phyloP scores from a whole-genome alignment of 495 filamentous ascomycete species.

The Pyrenula aspistea region DNA sequence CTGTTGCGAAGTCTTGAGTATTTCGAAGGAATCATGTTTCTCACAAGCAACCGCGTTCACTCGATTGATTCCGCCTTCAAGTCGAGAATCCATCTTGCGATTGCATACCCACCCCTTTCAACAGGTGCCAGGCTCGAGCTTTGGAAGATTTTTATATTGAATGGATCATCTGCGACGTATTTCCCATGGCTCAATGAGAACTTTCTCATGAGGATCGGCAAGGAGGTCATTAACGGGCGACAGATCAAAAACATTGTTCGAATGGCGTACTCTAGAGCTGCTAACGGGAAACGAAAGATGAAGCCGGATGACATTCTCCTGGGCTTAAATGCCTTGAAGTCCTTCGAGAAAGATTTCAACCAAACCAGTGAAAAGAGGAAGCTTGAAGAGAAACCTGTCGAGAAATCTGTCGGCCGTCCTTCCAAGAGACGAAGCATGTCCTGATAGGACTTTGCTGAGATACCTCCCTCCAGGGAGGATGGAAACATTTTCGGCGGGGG shows the following conservation, averaged over 20 bases:
- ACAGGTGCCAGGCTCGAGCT: slow-evolving; percentile 13
- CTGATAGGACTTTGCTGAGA: too few relatives aligned
- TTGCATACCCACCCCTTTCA: slow-evolving; percentile 19
- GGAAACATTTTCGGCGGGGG: too few relatives aligned
- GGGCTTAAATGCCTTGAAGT: too few relatives aligned
- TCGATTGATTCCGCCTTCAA: slow-evolving; percentile 38
- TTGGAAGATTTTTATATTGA: slow-evolving; percentile 24
- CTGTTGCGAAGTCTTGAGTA: neutral
- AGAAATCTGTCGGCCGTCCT: too few relatives aligned
- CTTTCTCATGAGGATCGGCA: slow-evolving; percentile 10
- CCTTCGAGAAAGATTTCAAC: too few relatives aligned
- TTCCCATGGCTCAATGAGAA: slow-evolving; percentile 10
- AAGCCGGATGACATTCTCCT: too few relatives aligned
- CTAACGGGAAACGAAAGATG: too few relatives aligned
- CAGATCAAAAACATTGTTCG: slow-evolving; percentile 17
- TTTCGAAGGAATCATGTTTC: slow-evolving; percentile 15
- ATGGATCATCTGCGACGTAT: slow-evolving; percentile 6
- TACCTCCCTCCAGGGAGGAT: too few relatives aligned
- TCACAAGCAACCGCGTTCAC: slow-evolving; percentile 30
- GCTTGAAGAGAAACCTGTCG: too few relatives aligned
- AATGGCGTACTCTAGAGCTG: too few relatives aligned
- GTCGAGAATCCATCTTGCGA: slow-evolving; percentile 33
- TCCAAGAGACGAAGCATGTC: too few relatives aligned
- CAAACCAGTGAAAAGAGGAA: too few relatives aligned
- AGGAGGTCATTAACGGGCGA: slow-evolving; percentile 23